phyloP scores from a whole-genome alignment of 345 rosid genomes.

The Nasturtium officinale region DNA sequence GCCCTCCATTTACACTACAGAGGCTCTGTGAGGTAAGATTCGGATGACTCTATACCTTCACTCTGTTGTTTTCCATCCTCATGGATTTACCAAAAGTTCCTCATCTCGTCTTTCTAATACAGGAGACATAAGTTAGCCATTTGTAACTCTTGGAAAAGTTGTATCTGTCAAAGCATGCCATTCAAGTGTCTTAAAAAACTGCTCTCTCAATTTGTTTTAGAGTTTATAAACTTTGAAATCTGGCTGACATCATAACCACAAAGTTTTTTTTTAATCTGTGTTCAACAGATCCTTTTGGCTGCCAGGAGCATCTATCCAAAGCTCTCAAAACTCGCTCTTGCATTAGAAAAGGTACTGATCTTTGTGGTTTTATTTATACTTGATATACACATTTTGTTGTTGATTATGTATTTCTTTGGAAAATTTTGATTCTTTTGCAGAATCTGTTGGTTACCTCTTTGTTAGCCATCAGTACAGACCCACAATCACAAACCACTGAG shows the following conservation, averaged over 20 bases:
- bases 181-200: not conserved
- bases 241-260: not conserved
- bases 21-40: slow-evolving; percentile 81
- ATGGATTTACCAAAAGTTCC: not conserved
- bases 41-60: not conserved
- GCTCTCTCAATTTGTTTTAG: not conserved
- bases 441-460: slow-evolving; percentile 82
- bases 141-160: slow-evolving; percentile 7
- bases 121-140: not conserved
- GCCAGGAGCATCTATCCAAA: slow-evolving; percentile 81
- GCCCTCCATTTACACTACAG: slow-evolving; percentile 97
- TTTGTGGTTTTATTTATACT: not conserved
- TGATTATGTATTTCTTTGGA: not conserved
- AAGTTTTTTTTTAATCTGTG: slow-evolving; percentile 2
- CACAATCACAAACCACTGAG: slow-evolving; percentile 47
- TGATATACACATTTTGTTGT: not conserved
- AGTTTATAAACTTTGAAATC: slow-evolving; percentile 4
- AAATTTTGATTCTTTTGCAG: slow-evolving; percentile 41
- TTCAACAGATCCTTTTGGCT: slow-evolving; percentile 69
- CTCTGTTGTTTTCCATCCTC: slow-evolving; percentile 18
- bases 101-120: not conserved
- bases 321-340: slow-evolving; percentile 90
- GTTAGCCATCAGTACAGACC: slow-evolving; percentile 53
- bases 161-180: slow-evolving; percentile 13
- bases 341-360: slow-evolving; percentile 77